Conservation (phyloP, 2,329 filamentous ascomycete species). For the Penicillium sp. region DNA sequence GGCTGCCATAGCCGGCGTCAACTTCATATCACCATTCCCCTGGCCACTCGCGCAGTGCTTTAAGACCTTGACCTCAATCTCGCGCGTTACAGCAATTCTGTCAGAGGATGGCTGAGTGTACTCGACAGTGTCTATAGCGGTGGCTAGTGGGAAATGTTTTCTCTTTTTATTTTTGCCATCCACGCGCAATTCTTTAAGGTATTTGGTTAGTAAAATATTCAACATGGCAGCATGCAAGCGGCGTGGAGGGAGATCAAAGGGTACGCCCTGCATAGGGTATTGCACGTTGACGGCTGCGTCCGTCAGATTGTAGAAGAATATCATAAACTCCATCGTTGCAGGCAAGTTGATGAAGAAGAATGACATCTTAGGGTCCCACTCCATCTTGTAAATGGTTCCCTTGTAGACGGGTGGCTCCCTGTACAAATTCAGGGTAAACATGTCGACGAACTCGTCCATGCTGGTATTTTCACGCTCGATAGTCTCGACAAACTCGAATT, state of each 20-base stretch:
- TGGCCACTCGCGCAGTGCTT: background rate
- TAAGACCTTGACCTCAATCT: background rate
- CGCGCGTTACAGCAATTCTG: background rate
- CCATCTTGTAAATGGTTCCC: background rate
- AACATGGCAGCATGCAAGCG: background rate
- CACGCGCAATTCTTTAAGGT: background rate
- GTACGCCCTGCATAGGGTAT: background rate
- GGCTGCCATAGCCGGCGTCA: background rate
- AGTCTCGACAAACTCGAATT: background rate
- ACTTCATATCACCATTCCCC: background rate
- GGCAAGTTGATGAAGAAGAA: background rate
- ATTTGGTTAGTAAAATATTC: background rate
- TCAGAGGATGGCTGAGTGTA: background rate
- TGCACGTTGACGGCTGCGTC: background rate
- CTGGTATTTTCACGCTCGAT: background rate
- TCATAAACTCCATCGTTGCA: background rate
- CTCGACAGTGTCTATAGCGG: background rate
- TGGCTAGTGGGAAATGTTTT: background rate
- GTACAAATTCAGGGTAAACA: background rate
- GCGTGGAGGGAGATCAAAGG: background rate
- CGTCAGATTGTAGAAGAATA: background rate
- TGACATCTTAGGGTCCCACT: background rate
- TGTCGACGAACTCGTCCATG: background rate
- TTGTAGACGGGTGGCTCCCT: background rate
- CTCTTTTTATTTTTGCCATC: background rate